A percentile compares a stretch with the other conserved stretches of the same genome.
Conservation (phyloP, 2,329 filamentous ascomycete genomes). For the Colletotrichum plurivorum region DNA sequence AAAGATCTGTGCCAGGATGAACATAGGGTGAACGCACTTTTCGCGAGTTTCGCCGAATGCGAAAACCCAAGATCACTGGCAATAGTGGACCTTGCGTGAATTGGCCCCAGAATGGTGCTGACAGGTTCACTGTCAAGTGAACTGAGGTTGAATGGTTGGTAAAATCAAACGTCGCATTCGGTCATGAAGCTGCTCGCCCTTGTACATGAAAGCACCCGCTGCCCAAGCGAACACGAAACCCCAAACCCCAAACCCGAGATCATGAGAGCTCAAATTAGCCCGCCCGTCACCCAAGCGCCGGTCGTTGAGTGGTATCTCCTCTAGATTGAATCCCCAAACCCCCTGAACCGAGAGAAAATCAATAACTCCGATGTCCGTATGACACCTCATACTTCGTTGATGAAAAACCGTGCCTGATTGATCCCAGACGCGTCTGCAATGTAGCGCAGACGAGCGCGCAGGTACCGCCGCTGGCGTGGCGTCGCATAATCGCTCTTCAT, state of each 20-base stretch:
- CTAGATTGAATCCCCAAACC: not conserved
- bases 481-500: slow-evolving; percentile 42
- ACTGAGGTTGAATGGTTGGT: no score
- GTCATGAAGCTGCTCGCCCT: not conserved
- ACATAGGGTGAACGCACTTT: no score
- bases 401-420: slow-evolving; percentile 42
- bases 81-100: no score
- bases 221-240: not conserved
- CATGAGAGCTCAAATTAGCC: slow-evolving; percentile 23
- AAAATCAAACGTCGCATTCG: not conserved
- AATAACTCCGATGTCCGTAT: not conserved
- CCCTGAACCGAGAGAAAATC: not conserved
- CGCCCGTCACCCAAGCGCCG: slow-evolving; percentile 14
- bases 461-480: slow-evolving; percentile 39
- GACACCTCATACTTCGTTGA: slow-evolving; percentile 28
- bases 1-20: no score
- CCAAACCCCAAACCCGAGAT: slow-evolving; percentile 16
- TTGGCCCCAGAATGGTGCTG: no score
- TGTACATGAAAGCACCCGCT: not conserved
- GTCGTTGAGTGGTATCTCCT: slow-evolving; percentile 20
- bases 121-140: no score
- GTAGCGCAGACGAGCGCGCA: slow-evolving; percentile 40
- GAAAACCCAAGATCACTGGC: no score
- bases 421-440: slow-evolving; percentile 43
- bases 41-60: no score